Base-by-base conservation (phyloP, 2,329 filamentous ascomycete genomes). In the Cladophialophora psammophila region DNA sequence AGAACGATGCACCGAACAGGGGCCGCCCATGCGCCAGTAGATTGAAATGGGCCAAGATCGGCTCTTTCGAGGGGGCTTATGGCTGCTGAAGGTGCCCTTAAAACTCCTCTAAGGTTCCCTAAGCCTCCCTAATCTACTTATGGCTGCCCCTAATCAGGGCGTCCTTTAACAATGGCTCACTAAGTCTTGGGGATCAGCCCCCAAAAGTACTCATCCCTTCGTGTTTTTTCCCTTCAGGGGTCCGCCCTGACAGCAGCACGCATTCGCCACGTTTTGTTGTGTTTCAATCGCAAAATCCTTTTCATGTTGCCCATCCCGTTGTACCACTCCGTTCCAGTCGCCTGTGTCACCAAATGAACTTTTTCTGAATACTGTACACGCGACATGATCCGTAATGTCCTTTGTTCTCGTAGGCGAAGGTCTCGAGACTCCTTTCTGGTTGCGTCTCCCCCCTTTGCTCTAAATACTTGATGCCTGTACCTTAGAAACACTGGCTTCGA, bases 41-140 rank as follows among this genome's bases (percentile, higher is more conserved):
- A 53, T 52, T 61, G 45, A 53, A 61, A 52, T 26, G 8, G 59
- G 59, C 31, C 59, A 61, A 32, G 59, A 40, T 61, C 45, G 31
- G 12, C 48, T n/a, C 35, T 26, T 26, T 15, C 15, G 20, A 18
- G 35, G 35, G 15, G 9, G 4, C 20, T 50, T 45, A 26, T 36
- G 18, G 45, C 3, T 26, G 3, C 2, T 26, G 26, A 26, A 3
- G 26, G 26, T 15, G 8, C 45, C 20, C 45, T 50, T 50, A 20
- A 6, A 2, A 2, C 3, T 26, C 26, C 26, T 3, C 26, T 26
- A 3, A 26, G 26, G 26, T 26, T 26, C 26, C 26, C 26, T 26
- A 26, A 26, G 26, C 2, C 26, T 26, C 26, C 26, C 26, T 26
- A 26, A 26, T 26, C 26, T 26, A 2, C 26, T 26, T 26, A 26